Base-by-base conservation (phyloP, 2,329 filamentous ascomycete species). In the Hypoxylon sp. region DNA sequence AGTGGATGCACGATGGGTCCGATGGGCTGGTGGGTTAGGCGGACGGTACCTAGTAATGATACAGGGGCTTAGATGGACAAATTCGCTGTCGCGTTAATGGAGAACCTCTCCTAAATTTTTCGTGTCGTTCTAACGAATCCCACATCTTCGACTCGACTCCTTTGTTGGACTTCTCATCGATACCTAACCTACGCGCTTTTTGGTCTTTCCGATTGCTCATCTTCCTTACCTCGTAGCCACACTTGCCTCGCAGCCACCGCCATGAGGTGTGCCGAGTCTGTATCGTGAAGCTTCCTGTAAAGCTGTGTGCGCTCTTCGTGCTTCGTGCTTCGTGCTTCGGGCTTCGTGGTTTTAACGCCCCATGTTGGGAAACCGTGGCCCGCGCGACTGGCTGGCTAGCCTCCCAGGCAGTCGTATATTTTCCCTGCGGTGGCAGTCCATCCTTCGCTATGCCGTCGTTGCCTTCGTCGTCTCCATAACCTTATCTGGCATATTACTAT, bases 401-500 rank as follows among this genome's bases (percentile, higher is more conserved):
- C 67, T 72, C 19, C 68, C 70, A n/a, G 64, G 65, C 43, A 67
- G 57, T 53, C 58, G 64, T 47, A 64, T 68, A 28, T 64, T 62
- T 22, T 62, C 61, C 15, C 26, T 68, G 17, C 50, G 64, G 44
- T 68, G 70, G 71, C 67, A 62, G 37, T 47, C 62, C 7, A 53
- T 70, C 13, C 60, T 73, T 54, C 70, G 67, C 20, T 74, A 69
- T 50, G 62, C 67, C 26, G 59, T 53, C 15, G 43, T 68, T 49
- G 59, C 69, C 17, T 71, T 70, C 22, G 30, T 70, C 56, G 39
- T 70, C 34, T 72, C 72, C 22, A 34, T 72, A 32, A 63, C 60
- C 6, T 43, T 73, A 11, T 70, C 68, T 15, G 67, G 55, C 52
- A 30, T 71, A 39, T 65, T 73, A 17, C 62, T 73, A 39, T 70